Conservation (phyloP, 306 rosid genomes). For the Sesbania bispinosa region DNA sequence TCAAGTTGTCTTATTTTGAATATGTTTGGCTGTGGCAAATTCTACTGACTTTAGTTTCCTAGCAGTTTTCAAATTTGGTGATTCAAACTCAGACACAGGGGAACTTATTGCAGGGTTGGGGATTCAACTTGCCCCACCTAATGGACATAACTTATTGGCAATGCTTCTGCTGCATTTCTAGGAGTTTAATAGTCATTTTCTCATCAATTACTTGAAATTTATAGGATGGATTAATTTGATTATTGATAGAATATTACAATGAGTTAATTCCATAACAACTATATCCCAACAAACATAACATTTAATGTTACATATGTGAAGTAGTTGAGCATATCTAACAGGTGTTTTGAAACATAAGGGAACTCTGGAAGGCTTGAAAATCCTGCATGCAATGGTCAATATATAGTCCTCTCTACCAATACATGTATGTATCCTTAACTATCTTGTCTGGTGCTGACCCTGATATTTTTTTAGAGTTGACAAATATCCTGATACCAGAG, state of each 20-base stretch:
- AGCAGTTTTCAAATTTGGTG: constrained; percentile 80
- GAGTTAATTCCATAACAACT: constrained; percentile 20
- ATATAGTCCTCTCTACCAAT: constrained; percentile 40
- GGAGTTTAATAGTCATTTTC: too few relatives aligned
- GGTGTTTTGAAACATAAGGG: constrained; percentile 24
- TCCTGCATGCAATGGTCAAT: constrained; percentile 1
- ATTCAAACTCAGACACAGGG: constrained; percentile 89
- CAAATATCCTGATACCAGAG: constrained; percentile 9
- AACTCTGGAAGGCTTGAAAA: constrained; percentile 6
- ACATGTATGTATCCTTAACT: not conserved
- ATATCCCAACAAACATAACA: constrained; percentile 41
- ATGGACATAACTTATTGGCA: constrained; percentile 58
- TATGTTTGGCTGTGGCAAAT: constrained; percentile 27
- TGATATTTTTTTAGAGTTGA: not conserved
- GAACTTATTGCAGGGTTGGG: constrained; percentile 57
- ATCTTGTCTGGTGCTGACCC: not conserved
- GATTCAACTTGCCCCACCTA: constrained; percentile 41
- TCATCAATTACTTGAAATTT: too few relatives aligned
- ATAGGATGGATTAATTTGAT: too few relatives aligned
- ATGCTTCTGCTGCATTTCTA: not conserved
- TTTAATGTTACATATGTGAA: not conserved
- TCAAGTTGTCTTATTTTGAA: constrained; percentile 29
- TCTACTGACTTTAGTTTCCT: constrained; percentile 51
- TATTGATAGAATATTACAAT: not conserved
- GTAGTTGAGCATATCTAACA: not conserved